Percentiles rank a stretch among this genome's conserved stretches.
Conservation (phyloP, 1,284 basidiomycete genomes). For the Cryptococcus neoformans region DNA sequence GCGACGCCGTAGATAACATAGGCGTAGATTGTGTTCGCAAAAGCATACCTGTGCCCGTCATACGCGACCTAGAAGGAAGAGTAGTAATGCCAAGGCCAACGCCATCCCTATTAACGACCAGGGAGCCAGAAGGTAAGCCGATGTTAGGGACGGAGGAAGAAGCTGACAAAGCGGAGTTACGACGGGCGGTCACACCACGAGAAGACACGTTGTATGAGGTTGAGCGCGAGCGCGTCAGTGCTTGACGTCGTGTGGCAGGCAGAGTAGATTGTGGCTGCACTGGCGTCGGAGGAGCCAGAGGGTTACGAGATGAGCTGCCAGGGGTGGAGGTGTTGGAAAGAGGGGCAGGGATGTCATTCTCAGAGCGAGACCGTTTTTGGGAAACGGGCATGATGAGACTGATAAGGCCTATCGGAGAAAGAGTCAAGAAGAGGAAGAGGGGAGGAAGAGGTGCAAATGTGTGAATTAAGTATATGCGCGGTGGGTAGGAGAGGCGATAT, state of each 20-base stretch:
- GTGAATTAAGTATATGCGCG: no score
- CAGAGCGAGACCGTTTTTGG: background rate
- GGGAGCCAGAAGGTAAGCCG: background rate
- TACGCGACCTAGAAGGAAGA: no score
- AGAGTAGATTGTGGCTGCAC: background rate
- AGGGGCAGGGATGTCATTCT: background rate
- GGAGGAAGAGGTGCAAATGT: no score
- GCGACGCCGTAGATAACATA: conserved; percentile 3
- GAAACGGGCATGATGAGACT: background rate
- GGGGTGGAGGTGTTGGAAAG: background rate
- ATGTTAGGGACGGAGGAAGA: background rate
- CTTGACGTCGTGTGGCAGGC: background rate
- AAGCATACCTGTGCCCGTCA: conserved; percentile 15
- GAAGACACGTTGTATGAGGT: background rate
- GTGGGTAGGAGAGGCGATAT: no score
- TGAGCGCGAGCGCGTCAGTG: background rate
- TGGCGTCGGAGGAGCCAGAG: background rate
- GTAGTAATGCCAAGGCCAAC: no score
- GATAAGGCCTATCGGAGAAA: no score
- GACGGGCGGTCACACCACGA: background rate
- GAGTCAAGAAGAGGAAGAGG: no score
- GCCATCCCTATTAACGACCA: background rate
- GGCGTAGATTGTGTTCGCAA: conserved; percentile 26
- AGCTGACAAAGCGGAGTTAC: background rate
- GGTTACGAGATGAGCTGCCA: background rate